These are phyloP conservation scores for Stramenopiles sp. DNA, from an alignment of 352 stramenopile species.

Conservation along the genomic window DNA sequence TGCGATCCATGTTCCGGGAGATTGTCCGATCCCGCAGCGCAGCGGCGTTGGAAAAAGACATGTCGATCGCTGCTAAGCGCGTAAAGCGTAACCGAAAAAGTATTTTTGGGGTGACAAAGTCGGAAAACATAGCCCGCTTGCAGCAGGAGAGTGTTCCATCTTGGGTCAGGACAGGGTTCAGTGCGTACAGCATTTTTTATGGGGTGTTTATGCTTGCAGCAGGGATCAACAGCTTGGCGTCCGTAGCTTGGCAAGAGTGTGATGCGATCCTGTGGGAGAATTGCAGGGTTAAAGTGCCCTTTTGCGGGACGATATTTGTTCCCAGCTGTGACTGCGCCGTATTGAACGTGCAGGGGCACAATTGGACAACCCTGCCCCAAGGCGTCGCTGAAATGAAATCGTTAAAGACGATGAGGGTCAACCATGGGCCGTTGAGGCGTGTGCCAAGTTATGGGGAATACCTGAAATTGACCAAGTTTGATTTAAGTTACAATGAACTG, in stretches of 20 bases:
- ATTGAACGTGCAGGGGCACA: background rate
- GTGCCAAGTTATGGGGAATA: background rate
- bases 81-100: background rate
- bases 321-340: background rate
- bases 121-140: background rate
- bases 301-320: background rate
- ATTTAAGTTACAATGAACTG: constrained; percentile 13
- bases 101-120: background rate
- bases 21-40: background rate
- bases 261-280: background rate
- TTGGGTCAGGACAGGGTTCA: background rate
- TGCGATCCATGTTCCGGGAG: background rate
- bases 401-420: background rate
- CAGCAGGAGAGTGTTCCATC: background rate
- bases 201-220: background rate
- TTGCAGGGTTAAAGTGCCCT: background rate
- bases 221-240: background rate
- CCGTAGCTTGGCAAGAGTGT: background rate
- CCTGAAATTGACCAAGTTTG: background rate
- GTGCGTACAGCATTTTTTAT: background rate
- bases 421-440: background rate
- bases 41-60: background rate
- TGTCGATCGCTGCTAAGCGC: background rate
- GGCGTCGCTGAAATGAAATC: background rate
- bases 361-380: constrained; percentile 3